Evolutionary conservation across 345 rosid species (phyloP), one percentile per base, ranked within the genome.

Genomic region (Camelina neglecta): DNA sequence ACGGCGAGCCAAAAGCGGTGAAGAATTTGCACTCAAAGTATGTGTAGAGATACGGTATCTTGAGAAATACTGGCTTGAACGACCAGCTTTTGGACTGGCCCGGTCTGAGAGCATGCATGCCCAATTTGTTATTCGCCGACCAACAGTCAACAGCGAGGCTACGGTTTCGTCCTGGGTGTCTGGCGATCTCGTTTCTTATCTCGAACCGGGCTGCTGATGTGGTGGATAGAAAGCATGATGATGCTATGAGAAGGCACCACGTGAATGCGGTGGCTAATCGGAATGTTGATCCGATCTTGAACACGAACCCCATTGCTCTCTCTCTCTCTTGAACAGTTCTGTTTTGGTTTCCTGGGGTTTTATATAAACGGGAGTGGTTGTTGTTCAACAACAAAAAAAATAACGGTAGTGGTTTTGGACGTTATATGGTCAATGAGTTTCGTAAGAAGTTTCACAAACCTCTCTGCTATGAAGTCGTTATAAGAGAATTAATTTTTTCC

Each of bases 11-110:
- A 44, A 78, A 78, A 35, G 72, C 50, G 6, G 77, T 73, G 51
- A 8, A 66, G 74, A 78, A 78, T 0, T 6, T 66, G 69, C 81
- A 78, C 53, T 78, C 24, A 6, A 78, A 78, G 44, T 67, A 49
- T 26, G 81, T 78, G 74, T 78, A 78, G 51, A 78, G 3, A 60
- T 66, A 78, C 0, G 81, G 81, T 72, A 78, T 53, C 69, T 78
- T 72, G 58, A 78, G 11, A 56, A 53, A 72, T 9, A 78, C 11
- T 8, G 81, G 70, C 44, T 20, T 66, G 77, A 78, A 78, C 1
- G 77, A 72, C 81, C 81, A 78, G 77, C 77, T 59, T 66, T 67
- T 78, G 69, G 77, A 51, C 23, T 78, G 29, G 2, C 70, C 74
- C 0, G 81, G 81, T 36, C 10, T 12, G 9, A 78, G 64, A 5